phyloP scores from a whole-genome alignment of 1,284 basidiomycete genomes.

The Trichosporon inkin region DNA sequence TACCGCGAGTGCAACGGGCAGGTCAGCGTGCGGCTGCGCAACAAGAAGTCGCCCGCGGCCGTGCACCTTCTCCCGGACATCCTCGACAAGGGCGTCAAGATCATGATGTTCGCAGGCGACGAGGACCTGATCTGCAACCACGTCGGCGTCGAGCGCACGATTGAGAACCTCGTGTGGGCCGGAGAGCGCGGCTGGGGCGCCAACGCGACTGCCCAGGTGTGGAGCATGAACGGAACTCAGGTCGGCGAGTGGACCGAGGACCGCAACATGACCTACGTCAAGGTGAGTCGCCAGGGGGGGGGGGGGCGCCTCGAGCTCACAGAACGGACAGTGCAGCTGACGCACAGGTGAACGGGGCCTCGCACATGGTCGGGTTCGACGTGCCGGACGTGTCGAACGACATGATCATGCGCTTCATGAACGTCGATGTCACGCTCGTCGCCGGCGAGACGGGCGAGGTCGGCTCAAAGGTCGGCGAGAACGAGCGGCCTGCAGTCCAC shows the following conservation, averaged over 20 bases:
- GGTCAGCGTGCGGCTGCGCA: slow-evolving; percentile 64
- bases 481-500: slow-evolving; percentile 38
- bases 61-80: slow-evolving; percentile 75
- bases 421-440: slow-evolving; percentile 74
- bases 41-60: slow-evolving; percentile 64
- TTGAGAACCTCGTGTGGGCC: slow-evolving; percentile 77
- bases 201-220: slow-evolving; percentile 65
- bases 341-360: slow-evolving; percentile 61
- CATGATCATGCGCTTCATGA: slow-evolving; percentile 97
- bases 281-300: slow-evolving; percentile 54
- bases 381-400: slow-evolving; percentile 84
- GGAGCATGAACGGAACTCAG: slow-evolving; percentile 70
- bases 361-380: slow-evolving; percentile 91
- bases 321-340: not conserved
- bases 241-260: slow-evolving; percentile 88
- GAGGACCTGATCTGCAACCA: slow-evolving; percentile 97
- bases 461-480: slow-evolving; percentile 38
- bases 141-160: slow-evolving; percentile 80
- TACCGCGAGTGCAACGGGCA: slow-evolving; percentile 84
- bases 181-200: slow-evolving; percentile 81
- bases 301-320: not conserved
- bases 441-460: slow-evolving; percentile 65
- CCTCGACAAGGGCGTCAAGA: slow-evolving; percentile 65
- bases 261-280: slow-evolving; percentile 89
- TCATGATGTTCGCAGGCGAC: slow-evolving; percentile 92